Evolutionary conservation across 495 filamentous ascomycete species (phyloP), one percentile per base, ranked within the genome.

Genomic region (Penicillium nucicola): DNA sequence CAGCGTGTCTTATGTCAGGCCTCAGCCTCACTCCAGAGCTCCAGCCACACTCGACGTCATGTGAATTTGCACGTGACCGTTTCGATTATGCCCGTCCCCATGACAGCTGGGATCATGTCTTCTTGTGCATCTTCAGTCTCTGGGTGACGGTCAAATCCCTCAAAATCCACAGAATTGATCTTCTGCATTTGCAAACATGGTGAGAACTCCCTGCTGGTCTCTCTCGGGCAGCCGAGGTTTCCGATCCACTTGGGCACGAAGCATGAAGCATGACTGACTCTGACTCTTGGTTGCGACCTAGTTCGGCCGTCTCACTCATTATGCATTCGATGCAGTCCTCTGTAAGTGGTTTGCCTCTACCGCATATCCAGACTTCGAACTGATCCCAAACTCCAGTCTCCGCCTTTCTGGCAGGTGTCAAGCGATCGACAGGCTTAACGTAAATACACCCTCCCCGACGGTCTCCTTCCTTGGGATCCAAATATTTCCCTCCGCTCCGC

Each of bases 391-490:
- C 19, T 30, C 34, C 59, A 93, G 88, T 98, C 70, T 98, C 93
- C 38, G 87, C 93, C 48, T 91, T 97, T 64, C 87, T 98, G 37
- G 93, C 93, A 15, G 93, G 93, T 58, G 88, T 98, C 75, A 90
- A 93, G 70, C 89, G 93, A 39, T 95, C 90, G 46, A 97, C 93
- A 33, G 93, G 93, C 63, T 79, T 98, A 66, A 96, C 93, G 93
- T 98, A 92, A 78, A 87, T 85, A 60, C 45, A 37, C 46, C 53
- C 51, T 47, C 48, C 32, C 47, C 35, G 20, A 56, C 36, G 39
- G 47, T 20, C 50, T 36, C 20, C 38, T 44, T 47, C 34, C 36
- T 41, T 14, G 23, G 10, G 28, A 12, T 37, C 25, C 25, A 9
- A 23, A 2, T 6, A 0, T 28, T 28, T 28, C 25, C 25, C 25